These are phyloP conservation scores for Backusella psychrophila DNA, from an alignment of 192 early-diverging fungal genomes.

Conservation along the genomic window DNA sequence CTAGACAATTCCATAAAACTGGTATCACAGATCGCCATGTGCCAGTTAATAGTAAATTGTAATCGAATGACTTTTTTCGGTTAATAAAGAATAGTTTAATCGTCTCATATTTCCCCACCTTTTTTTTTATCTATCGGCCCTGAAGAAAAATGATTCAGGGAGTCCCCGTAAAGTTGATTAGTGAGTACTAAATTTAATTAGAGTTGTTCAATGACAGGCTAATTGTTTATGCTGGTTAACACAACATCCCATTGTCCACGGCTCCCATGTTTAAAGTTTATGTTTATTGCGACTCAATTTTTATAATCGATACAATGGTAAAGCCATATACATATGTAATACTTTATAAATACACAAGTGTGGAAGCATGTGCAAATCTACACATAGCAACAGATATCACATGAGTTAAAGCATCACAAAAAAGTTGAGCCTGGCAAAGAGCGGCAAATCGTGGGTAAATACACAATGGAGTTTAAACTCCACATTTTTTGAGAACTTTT, in stretches of 20 bases:
- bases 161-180: background rate
- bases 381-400: background rate
- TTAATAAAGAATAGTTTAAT: background rate
- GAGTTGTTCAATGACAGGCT: slow-evolving; percentile 1
- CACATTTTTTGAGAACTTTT: background rate
- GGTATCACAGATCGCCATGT: slow-evolving; percentile 3
- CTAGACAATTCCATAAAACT: background rate
- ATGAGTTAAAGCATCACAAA: background rate
- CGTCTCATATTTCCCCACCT: background rate
- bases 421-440: background rate
- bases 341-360: background rate
- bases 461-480: background rate
- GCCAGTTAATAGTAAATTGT: background rate
- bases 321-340: background rate
- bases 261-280: background rate
- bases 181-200: background rate
- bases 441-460: slow-evolving; percentile 15
- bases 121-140: background rate
- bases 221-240: slow-evolving; percentile 3
- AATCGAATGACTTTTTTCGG: slow-evolving; percentile 2
- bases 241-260: too few species aligned
- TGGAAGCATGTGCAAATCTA: background rate
- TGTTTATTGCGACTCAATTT: background rate
- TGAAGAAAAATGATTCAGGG: background rate
- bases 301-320: background rate